phyloP scores from a whole-genome alignment of 2,329 filamentous ascomycete genomes.

The Alternaria rosae region DNA sequence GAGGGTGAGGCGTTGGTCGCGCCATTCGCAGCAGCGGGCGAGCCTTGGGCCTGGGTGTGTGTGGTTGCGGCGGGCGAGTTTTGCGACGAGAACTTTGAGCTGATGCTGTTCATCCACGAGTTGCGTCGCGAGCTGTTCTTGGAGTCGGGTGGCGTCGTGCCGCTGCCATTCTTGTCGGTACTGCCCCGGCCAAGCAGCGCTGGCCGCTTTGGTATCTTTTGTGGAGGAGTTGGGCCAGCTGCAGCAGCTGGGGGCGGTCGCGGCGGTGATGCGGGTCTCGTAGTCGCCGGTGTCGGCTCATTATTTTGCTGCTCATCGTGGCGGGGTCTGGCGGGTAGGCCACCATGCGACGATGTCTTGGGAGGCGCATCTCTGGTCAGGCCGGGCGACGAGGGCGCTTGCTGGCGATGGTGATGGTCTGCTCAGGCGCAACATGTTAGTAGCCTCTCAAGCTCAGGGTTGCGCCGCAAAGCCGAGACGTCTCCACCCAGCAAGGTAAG shows the following conservation, averaged over 20 bases:
- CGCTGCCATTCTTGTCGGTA: slow-evolving; percentile 45
- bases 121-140: slow-evolving; percentile 61
- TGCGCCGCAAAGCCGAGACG: slow-evolving; percentile 27
- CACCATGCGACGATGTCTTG: slow-evolving; percentile 46
- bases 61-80: slow-evolving; percentile 47
- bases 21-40: slow-evolving; percentile 52
- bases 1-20: slow-evolving; percentile 61
- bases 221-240: slow-evolving; percentile 23
- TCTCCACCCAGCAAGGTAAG: slow-evolving; percentile 31
- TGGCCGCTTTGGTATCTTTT: slow-evolving; percentile 50
- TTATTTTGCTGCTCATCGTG: slow-evolving; percentile 26
- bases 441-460: slow-evolving; percentile 15
- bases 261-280: slow-evolving; percentile 33
- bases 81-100: slow-evolving; percentile 83
- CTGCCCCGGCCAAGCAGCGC: slow-evolving; percentile 52
- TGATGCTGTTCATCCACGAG: slow-evolving; percentile 94
- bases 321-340: slow-evolving; percentile 29
- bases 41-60: slow-evolving; percentile 43
- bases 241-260: slow-evolving; percentile 32
- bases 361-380: slow-evolving; percentile 44
- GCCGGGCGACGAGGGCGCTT: slow-evolving; percentile 47
- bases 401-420: slow-evolving; percentile 49
- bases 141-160: slow-evolving; percentile 38
- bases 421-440: slow-evolving; percentile 25
- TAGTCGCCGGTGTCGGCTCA: slow-evolving; percentile 26